Evolutionary conservation across 2,329 filamentous ascomycete genomes (phyloP).

Genomic region (Epichloe hybrida): DNA sequence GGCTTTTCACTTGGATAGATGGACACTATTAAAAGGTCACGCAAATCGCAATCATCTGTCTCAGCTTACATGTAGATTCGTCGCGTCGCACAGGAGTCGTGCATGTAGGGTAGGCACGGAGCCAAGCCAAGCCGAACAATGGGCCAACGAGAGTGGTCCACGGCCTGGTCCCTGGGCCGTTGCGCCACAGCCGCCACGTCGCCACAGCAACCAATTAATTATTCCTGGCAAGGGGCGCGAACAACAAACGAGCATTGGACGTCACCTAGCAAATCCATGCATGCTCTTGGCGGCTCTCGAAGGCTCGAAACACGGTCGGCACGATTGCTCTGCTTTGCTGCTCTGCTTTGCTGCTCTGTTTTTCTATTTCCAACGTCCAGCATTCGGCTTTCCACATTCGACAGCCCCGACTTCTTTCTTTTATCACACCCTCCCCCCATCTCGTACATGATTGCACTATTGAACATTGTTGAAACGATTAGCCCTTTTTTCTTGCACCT

Average conservation of each 20-base stretch:
- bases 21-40: too few species aligned
- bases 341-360: background rate
- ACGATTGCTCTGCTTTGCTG: background rate
- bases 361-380: background rate
- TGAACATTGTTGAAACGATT: conserved; percentile 5
- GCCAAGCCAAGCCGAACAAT: too few species aligned
- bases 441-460: conserved; percentile 3
- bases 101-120: too few species aligned
- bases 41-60: too few species aligned
- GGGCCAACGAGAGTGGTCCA: too few species aligned
- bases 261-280: conserved; percentile 1
- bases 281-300: background rate
- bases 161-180: background rate
- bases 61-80: too few species aligned
- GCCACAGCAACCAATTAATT: conserved; percentile 2
- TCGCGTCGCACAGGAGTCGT: too few species aligned
- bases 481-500: conserved; percentile 5
- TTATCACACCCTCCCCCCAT: background rate
- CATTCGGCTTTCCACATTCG: background rate
- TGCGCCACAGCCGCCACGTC: conserved; percentile 1
- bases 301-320: background rate
- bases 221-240: background rate
- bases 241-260: conserved; percentile 7
- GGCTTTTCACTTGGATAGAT: background rate
- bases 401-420: background rate